A percentile compares a stretch with the other conserved stretches of the same genome.
phyloP scores from a whole-genome alignment of 2,329 filamentous ascomycete genomes.

The Cladorrhinum sp. region DNA sequence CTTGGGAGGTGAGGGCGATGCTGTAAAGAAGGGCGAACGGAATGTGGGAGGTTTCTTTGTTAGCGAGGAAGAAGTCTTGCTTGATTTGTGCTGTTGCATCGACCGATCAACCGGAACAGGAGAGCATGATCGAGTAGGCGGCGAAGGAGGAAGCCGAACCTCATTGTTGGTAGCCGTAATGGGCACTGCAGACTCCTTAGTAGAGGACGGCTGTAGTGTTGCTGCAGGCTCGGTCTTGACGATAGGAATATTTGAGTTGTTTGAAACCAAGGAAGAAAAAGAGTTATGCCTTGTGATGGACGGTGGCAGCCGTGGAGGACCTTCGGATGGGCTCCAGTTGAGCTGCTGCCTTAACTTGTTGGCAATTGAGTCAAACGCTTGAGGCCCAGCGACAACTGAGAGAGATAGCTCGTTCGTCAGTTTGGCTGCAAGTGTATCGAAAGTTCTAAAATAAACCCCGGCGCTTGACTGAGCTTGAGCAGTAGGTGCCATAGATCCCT shows the following conservation, averaged over 20 bases:
- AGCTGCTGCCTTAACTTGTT: not conserved
- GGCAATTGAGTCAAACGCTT: not conserved
- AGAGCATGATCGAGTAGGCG: not conserved
- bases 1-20: not conserved
- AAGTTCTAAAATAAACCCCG: not conserved
- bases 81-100: slow-evolving; percentile 5
- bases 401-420: not conserved
- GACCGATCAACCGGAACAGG: no score
- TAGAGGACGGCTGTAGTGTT: no score
- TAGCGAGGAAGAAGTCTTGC: slow-evolving; percentile 9
- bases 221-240: no score
- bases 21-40: not conserved
- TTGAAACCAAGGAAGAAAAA: not conserved
- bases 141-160: no score
- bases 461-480: not conserved
- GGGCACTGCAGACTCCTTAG: no score
- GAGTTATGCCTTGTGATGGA: not conserved
- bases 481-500: not conserved
- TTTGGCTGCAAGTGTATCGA: not conserved
- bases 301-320: not conserved
- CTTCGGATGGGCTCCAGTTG: not conserved
- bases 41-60: not conserved
- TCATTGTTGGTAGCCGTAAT: no score
- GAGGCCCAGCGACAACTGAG: not conserved
- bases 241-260: no score